A percentile compares a stretch with the other conserved stretches of the same genome.
Conservation (phyloP, 2,329 filamentous ascomycete genomes). For the Conoideocrella luteorostrata region DNA sequence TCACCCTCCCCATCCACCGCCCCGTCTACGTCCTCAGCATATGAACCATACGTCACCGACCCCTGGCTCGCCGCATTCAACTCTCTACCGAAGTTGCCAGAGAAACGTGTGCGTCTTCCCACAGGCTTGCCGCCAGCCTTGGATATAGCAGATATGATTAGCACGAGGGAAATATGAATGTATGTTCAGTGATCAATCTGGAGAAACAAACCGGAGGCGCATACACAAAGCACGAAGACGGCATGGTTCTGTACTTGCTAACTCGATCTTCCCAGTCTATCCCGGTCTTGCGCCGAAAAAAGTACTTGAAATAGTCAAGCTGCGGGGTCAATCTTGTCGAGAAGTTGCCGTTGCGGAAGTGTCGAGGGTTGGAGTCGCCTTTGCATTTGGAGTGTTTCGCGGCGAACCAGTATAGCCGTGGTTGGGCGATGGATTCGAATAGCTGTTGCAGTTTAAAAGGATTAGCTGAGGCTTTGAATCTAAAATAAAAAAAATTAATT, state of each 20-base stretch:
- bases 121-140: constrained; percentile 32
- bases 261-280: constrained; percentile 54
- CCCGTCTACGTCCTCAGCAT: neutral
- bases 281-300: constrained; percentile 53
- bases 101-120: constrained; percentile 26
- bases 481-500: neutral
- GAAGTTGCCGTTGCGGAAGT: constrained; percentile 32
- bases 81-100: constrained; percentile 26
- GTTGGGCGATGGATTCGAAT: constrained; percentile 56
- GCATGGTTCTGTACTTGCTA: constrained; percentile 23
- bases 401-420: constrained; percentile 55
- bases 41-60: constrained; percentile 16
- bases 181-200: too few relatives aligned
- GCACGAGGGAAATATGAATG: neutral
- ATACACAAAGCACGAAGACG: constrained; percentile 34
- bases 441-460: too few relatives aligned
- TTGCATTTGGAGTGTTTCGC: constrained; percentile 42
- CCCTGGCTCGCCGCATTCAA: constrained; percentile 26
- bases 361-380: constrained; percentile 27
- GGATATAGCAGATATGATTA: neutral
- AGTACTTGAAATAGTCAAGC: constrained; percentile 44
- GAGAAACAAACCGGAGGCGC: constrained; percentile 37
- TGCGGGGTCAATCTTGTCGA: constrained; percentile 36
- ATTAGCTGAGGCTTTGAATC: too few relatives aligned
- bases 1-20: neutral